Conservation (phyloP, 305 asterid genomes). For the Fraxinus sp. region DNA sequence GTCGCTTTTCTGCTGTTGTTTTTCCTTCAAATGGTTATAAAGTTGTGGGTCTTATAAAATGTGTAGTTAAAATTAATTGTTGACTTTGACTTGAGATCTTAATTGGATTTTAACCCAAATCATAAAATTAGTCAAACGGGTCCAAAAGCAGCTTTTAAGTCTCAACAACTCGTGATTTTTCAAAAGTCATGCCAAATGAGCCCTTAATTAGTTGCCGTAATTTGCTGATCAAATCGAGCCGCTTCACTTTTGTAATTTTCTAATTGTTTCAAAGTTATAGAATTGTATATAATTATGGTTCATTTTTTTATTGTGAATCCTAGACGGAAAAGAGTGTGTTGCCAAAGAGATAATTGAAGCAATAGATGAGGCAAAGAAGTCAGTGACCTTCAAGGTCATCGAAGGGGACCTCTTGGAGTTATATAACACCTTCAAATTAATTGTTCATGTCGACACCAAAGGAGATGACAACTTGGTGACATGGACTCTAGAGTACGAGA, state of each 20-base stretch:
- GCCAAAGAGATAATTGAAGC: conserved; percentile 35
- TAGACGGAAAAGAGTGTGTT: conserved; percentile 26
- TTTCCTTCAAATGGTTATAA: not conserved
- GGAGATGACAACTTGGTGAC: conserved; percentile 34
- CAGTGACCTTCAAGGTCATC: conserved; percentile 27
- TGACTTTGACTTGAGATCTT: too few species aligned
- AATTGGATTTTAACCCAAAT: too few species aligned
- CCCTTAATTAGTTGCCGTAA: not conserved
- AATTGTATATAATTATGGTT: not conserved
- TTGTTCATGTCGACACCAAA: conserved; percentile 25
- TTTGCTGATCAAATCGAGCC: not conserved
- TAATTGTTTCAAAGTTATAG: not conserved
- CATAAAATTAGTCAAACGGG: too few species aligned
- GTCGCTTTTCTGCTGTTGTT: too few species aligned
- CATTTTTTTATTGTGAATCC: not conserved
- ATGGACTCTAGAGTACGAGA: conserved; percentile 32
- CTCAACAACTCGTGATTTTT: too few species aligned
- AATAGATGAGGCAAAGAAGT: conserved; percentile 39
- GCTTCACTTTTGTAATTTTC: not conserved
- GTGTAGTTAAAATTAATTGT: too few species aligned
- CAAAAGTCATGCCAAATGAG: too few species aligned
- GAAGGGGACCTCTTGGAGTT: conserved; percentile 39
- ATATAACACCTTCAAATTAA: conserved; percentile 26
- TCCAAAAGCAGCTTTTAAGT: too few species aligned
- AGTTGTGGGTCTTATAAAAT: too few species aligned